Evolutionary conservation across 257 asterid genomes (phyloP).

Genomic region (Solanum dulcamara): DNA sequence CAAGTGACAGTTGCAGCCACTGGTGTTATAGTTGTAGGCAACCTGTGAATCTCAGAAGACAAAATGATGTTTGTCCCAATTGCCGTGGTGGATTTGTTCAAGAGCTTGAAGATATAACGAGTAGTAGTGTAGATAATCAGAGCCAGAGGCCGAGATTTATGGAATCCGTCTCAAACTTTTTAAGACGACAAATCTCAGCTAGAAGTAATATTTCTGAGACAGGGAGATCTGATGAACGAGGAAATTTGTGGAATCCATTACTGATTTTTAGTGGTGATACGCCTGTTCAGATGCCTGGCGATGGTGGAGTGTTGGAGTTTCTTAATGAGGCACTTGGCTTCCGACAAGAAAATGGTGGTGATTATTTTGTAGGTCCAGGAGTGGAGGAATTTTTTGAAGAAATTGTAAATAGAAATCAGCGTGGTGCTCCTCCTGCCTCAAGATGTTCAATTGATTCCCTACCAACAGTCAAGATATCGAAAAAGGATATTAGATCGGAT

Average conservation of each 20-base stretch:
- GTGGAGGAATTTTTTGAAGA: slow-evolving; percentile 73
- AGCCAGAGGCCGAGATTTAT: slow-evolving; percentile 66
- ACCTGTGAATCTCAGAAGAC: slow-evolving; percentile 40
- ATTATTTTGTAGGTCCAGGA: slow-evolving; percentile 83
- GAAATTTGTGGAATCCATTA: slow-evolving; percentile 58
- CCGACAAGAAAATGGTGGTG: slow-evolving; percentile 68
- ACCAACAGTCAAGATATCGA: slow-evolving; percentile 60
- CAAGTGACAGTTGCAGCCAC: slow-evolving; percentile 48
- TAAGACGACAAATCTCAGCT: slow-evolving; percentile 46
- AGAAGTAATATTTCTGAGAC: slow-evolving; percentile 24
- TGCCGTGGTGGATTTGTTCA: slow-evolving; percentile 77
- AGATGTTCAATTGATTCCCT: slow-evolving; percentile 60
- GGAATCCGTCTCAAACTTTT: slow-evolving; percentile 58
- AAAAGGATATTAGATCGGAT: slow-evolving; percentile 66
- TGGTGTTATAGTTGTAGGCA: slow-evolving; percentile 88
- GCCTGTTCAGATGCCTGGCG: slow-evolving; percentile 62
- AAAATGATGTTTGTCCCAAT: slow-evolving; percentile 32
- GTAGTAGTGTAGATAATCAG: slow-evolving; percentile 22
- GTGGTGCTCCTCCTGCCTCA: slow-evolving; percentile 69
- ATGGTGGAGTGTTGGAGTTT: slow-evolving; percentile 60
- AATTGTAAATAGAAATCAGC: slow-evolving; percentile 32
- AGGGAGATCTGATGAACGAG: slow-evolving; percentile 16
- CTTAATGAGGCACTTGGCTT: slow-evolving; percentile 79
- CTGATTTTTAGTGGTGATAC: slow-evolving; percentile 77
- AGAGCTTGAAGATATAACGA: slow-evolving; percentile 53